Evolutionary conservation across 2,329 filamentous ascomycete species (phyloP), one percentile per base, ranked within the genome.

Genomic region (Botryosphaeria dothidea): DNA sequence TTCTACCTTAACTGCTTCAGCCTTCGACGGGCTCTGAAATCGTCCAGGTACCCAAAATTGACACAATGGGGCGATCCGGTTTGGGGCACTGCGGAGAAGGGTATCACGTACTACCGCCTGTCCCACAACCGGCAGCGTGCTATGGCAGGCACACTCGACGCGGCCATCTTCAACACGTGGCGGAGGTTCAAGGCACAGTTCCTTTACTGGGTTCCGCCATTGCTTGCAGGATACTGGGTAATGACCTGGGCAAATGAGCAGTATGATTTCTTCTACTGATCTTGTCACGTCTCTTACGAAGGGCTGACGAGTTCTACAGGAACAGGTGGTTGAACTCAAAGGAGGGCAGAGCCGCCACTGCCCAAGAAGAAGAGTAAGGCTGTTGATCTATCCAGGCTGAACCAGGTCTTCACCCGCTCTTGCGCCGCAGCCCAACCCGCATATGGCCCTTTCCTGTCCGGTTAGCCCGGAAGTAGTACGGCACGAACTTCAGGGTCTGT

Each of bases 161-260:
- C 90, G 71, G 94, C 93, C 75, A 82, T 98, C 83, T 98, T 98
- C 90, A 99, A 99, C 87, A 90, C 88, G 72, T 96, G 91, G 86
- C 90, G 95, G 79, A 89, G 95, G 74, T 91, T 90, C 81, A 89
- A 88, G 78, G 80, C 85, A 71, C 95, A 98, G 85, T 88, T 96
- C 71, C 88, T 98, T 71, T 99, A 93, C 86, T 88, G 93, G 80
- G 86, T 89, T 25, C 91, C 95, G 66, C 90, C 93, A 38, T 82
- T 97, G 71, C 73, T 95, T 68, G 80, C 85, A 71, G 93, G 86
- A 71, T 99, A 98, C 84, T 88, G 88, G 76, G 77, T 88, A 70
- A 91, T 98, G 90, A 82, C 90, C 77, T 99, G 95, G 95, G 94
- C 94, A 70, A 90, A 87, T 74, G 89, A 97, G 82, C 88, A 89